Percentiles rank a stretch among this genome's conserved stretches.
Conservation (phyloP, 2,329 filamentous ascomycete genomes). For the Penicillium sp. region DNA sequence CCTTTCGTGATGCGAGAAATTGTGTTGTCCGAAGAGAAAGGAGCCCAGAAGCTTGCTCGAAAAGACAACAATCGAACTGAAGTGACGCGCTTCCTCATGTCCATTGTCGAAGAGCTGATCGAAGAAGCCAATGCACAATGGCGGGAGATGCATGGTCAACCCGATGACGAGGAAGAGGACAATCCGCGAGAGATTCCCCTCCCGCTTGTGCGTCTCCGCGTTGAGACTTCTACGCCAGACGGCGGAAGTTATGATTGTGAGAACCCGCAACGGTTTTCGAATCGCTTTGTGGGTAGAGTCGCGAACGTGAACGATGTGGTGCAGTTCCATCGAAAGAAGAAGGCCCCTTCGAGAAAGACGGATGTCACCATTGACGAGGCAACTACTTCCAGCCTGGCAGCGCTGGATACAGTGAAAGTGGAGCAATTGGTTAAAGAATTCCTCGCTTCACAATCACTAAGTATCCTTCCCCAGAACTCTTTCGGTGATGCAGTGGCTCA, state of each 20-base stretch:
- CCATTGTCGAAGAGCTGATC: constrained; percentile 80
- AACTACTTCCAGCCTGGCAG: constrained; percentile 55
- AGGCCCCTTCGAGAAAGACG: constrained; percentile 47
- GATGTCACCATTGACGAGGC: constrained; percentile 58
- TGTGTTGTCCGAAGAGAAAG: constrained; percentile 66
- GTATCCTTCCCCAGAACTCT: constrained; percentile 84
- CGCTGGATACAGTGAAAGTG: constrained; percentile 74
- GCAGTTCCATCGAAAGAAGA: constrained; percentile 86
- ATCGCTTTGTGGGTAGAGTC: constrained; percentile 81
- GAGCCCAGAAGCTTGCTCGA: constrained; percentile 71
- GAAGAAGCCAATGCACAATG: constrained; percentile 76
- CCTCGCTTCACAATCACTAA: constrained; percentile 77
- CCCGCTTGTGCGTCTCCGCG: constrained; percentile 80
- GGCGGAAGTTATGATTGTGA: constrained; percentile 84
- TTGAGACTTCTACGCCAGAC: constrained; percentile 81
- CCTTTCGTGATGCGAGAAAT: constrained; percentile 88
- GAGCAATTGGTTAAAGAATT: constrained; percentile 85
- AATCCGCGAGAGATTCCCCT: constrained; percentile 60
- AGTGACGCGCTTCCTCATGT: constrained; percentile 69
- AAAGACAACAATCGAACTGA: constrained; percentile 78
- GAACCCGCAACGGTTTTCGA: constrained; percentile 93
- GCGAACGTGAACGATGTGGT: constrained; percentile 93
- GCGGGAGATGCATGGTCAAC: constrained; percentile 63
- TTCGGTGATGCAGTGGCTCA: constrained; percentile 90
- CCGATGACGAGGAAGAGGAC: constrained; percentile 51